These are phyloP conservation scores for Paxillus rubicundulus DNA, from an alignment of 768 basidiomycete genomes.

Conservation along the genomic window DNA sequence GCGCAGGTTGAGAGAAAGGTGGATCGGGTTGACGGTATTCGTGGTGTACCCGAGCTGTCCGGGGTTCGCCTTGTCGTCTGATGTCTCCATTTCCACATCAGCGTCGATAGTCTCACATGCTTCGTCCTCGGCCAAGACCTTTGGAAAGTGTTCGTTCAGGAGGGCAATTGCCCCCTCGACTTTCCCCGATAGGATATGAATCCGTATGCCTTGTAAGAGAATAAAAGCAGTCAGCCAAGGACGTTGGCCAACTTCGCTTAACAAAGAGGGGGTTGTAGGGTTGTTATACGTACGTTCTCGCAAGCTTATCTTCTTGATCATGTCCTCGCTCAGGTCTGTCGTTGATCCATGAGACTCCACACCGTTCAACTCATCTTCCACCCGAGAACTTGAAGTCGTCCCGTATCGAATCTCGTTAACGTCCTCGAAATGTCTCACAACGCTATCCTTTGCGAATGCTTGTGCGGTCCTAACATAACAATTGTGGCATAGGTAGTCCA, in stretches of 20 bases:
- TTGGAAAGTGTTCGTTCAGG: conserved; percentile 72
- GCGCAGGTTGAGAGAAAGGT: conserved; percentile 80
- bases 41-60: conserved; percentile 47
- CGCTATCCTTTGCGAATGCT: conserved; percentile 63
- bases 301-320: conserved; percentile 45
- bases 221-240: not conserved
- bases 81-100: conserved; percentile 9
- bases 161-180: conserved; percentile 67
- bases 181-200: conserved; percentile 69
- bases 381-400: conserved; percentile 18
- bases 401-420: conserved; percentile 54
- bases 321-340: conserved; percentile 35
- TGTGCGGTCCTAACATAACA: conserved; percentile 71
- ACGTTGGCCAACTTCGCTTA: not conserved
- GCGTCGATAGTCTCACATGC: not conserved
- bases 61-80: conserved; percentile 28
- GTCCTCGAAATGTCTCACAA: conserved; percentile 61
- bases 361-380: conserved; percentile 4
- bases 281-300: conserved; percentile 49
- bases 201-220: conserved; percentile 57
- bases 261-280: not conserved
- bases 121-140: conserved; percentile 48
- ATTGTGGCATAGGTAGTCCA: conserved; percentile 75
- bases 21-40: conserved; percentile 68
- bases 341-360: conserved; percentile 14